phyloP scores from a whole-genome alignment of 1,284 basidiomycete species.

The Lignosus rhinocerotis region DNA sequence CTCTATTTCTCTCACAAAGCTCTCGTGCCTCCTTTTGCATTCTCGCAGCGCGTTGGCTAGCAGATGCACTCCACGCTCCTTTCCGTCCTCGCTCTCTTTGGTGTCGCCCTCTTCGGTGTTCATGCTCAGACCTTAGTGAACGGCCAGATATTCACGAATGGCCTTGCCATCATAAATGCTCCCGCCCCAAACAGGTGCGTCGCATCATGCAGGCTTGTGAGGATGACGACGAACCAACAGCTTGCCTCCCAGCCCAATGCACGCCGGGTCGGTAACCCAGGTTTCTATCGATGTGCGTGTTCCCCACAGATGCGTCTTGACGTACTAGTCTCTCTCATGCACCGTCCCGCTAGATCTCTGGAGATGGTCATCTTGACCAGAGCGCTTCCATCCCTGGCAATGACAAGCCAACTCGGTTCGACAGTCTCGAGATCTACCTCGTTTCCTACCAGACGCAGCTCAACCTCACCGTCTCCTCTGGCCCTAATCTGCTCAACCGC shows the following conservation, averaged over 20 bases:
- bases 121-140: conserved; percentile 35
- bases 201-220: background rate
- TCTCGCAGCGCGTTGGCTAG: background rate
- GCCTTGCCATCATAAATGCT: conserved; percentile 50
- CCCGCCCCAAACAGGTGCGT: conserved; percentile 46
- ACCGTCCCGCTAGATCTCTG: conserved; percentile 40
- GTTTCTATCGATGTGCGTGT: conserved; percentile 47
- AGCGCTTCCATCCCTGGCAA: conserved; percentile 42
- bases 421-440: conserved; percentile 49
- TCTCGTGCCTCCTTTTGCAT: background rate
- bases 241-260: conserved; percentile 25
- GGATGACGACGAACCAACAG: background rate
- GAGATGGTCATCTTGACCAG: conserved; percentile 46
- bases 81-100: conserved; percentile 17
- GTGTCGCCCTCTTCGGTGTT: conserved; percentile 3
- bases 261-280: conserved; percentile 39
- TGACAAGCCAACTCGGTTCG: conserved; percentile 41
- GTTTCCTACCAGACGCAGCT: conserved; percentile 42
- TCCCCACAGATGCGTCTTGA: background rate
- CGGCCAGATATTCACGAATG: conserved; percentile 49
- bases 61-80: conserved; percentile 26
- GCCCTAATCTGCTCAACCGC: conserved; percentile 39
- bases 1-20: background rate
- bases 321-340: background rate
- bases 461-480: conserved; percentile 50